Evolutionary conservation across 2,329 filamentous ascomycete genomes (phyloP), one percentile per base, ranked within the genome.

Genomic region (Xylaria arbuscula): DNA sequence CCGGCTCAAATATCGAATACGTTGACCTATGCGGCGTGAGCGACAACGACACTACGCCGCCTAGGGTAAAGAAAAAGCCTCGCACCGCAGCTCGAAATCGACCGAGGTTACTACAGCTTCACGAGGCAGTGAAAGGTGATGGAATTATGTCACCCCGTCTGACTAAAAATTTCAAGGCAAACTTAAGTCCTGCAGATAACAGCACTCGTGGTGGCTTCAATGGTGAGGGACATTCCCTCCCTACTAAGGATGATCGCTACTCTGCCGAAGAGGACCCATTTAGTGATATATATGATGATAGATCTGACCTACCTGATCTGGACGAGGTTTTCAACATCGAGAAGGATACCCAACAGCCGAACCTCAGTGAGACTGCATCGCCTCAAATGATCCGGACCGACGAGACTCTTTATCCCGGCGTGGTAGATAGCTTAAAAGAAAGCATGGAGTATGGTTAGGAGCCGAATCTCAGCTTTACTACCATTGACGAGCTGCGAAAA

Each of bases 401-500:
- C 36, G 72, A 77, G 64, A 78, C 76, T 10, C 55, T 78, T 17
- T 76, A 74, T 54, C 75, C 76, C 32, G 76, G 76, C 40, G 66
- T 74, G 51, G 67, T 76, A 19, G 53, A 75, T 5, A 73, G 72
- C 3, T 56, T 76, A 42, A 74, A 73, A 57, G 75, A 78, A 68
- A 77, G 76, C 59, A 73, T 75, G 22, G 72, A 75, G 68, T 71
- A 74, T 68, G 76, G 76, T 63, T 72, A 69, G 71, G 70, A 76
- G 47, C 67, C 76, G 34, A 74, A 76, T 71, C 75, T 77, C 9
- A 78, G 76, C 71, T 78, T 78, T 61, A 77, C 76, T 55, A 78
- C 74, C 5, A 69, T 76, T 11, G 70, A 76, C 36, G 76, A 77
- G 55, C 64, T 78, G 13, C 71, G 73, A 53, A 77, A 76, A 50